These are phyloP conservation scores for Erythrobasidium hasegawianum DNA, from an alignment of 1,284 basidiomycete species.

Conservation along the genomic window DNA sequence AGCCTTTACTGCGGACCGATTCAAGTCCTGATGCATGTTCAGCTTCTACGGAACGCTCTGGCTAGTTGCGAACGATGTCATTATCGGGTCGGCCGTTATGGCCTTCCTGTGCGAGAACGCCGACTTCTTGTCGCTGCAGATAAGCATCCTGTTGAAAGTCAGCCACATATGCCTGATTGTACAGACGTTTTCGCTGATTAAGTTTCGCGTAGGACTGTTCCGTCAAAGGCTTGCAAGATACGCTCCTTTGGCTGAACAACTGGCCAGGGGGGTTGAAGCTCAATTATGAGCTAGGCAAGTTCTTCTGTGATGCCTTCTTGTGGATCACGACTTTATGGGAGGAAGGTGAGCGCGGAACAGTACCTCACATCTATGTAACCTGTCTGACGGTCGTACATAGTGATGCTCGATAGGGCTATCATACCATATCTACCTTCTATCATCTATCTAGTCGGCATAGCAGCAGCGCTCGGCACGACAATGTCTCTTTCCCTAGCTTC, in stretches of 20 bases:
- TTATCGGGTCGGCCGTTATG: slow-evolving; percentile 69
- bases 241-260: slow-evolving; percentile 77
- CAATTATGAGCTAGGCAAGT: slow-evolving; percentile 75
- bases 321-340: slow-evolving; percentile 64
- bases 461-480: slow-evolving; percentile 65
- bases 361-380: no score
- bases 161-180: slow-evolving; percentile 29
- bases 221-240: slow-evolving; percentile 56
- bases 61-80: slow-evolving; percentile 87
- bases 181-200: no score
- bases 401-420: slow-evolving; percentile 48
- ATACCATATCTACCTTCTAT: slow-evolving; percentile 55
- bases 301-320: slow-evolving; percentile 70
- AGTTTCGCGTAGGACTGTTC: slow-evolving; percentile 51
- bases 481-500: slow-evolving; percentile 64
- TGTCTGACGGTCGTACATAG: slow-evolving; percentile 18
- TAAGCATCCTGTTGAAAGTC: slow-evolving; percentile 43
- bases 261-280: slow-evolving; percentile 97
- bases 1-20: no score
- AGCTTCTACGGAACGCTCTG: slow-evolving; percentile 89
- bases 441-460: slow-evolving; percentile 57
- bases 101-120: slow-evolving; percentile 64
- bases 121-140: slow-evolving; percentile 24
- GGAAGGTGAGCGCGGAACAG: slow-evolving; percentile 59
- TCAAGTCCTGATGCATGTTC: no score